A percentile compares a stretch with the other conserved stretches of the same genome.
Conservation (phyloP, 805 yeast species). For the Torulaspora franciscae region DNA sequence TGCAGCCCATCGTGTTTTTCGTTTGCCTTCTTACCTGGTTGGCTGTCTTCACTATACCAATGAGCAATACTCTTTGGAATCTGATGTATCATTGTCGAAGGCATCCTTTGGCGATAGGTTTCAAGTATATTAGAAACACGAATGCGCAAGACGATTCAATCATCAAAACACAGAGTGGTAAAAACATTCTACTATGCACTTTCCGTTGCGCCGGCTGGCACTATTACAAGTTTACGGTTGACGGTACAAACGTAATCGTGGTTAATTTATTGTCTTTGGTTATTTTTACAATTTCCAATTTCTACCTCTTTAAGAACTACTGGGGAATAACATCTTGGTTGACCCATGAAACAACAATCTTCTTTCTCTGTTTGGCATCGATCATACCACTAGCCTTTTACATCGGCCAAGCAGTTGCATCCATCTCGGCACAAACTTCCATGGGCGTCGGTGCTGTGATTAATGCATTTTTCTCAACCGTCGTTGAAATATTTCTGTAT, state of each 20-base stretch:
- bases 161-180: constrained; percentile 32
- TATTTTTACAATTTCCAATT: constrained; percentile 75
- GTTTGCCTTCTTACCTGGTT: constrained; percentile 71
- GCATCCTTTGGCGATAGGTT: constrained; percentile 85
- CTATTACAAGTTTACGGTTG: constrained; percentile 93
- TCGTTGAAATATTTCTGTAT: constrained; percentile 88
- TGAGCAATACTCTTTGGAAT: constrained; percentile 72
- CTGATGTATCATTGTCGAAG: constrained; percentile 74
- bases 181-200: constrained; percentile 75
- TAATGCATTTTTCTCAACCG: constrained; percentile 93
- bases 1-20: constrained; percentile 60
- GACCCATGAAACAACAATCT: constrained; percentile 62
- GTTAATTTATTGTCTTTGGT: constrained; percentile 79
- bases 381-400: constrained; percentile 93
- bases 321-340: constrained; percentile 32
- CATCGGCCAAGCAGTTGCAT: constrained; percentile 99
- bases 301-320: constrained; percentile 52
- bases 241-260: constrained; percentile 90
- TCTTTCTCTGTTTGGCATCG: constrained; percentile 71
- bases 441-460: constrained; percentile 99
- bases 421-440: constrained; percentile 95
- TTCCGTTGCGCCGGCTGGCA: constrained; percentile 89
- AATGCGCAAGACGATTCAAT: constrained; percentile 18
- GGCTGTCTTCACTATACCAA: constrained; percentile 83
- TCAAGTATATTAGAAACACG: constrained; percentile 49